These are phyloP conservation scores for Geranomyces michiganensis DNA, from an alignment of 192 early-diverging fungal species.

Conservation along the genomic window DNA sequence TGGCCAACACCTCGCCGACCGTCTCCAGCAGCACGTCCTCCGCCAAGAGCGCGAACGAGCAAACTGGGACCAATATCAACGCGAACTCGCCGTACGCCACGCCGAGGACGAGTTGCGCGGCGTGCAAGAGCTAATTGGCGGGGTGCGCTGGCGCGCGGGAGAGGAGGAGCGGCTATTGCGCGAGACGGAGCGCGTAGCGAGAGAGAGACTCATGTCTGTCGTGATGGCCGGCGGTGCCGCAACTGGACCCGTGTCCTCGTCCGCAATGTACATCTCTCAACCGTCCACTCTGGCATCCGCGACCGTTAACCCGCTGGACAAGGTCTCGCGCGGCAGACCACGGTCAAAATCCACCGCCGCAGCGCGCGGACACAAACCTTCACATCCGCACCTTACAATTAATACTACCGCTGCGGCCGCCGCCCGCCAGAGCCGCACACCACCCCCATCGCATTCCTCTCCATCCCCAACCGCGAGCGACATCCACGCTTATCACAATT, in stretches of 20 bases:
- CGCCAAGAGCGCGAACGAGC: constrained; percentile 12
- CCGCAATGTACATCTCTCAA: too few relatives aligned
- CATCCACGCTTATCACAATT: too few relatives aligned
- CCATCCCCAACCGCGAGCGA: too few relatives aligned
- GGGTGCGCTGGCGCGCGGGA: not conserved
- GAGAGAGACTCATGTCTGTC: constrained; percentile 1
- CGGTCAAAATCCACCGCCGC: too few relatives aligned
- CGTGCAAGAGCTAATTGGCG: constrained; percentile 16
- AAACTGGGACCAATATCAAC: not conserved
- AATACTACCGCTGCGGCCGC: too few relatives aligned
- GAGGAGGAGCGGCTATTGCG: constrained; percentile 13
- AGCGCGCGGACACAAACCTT: too few relatives aligned
- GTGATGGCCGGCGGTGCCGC: not conserved
- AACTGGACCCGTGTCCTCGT: not conserved
- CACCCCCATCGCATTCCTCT: too few relatives aligned
- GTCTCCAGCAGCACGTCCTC: not conserved
- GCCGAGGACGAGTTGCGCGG: constrained; percentile 17
- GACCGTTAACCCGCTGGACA: too few relatives aligned
- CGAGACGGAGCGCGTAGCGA: constrained; percentile 14
- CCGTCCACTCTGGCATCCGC: too few relatives aligned
- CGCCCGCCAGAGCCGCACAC: too few relatives aligned
- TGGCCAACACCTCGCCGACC: not conserved
- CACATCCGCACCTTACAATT: too few relatives aligned
- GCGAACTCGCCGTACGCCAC: not conserved
- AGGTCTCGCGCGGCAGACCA: too few relatives aligned